Evolutionary conservation across 768 basidiomycete species (phyloP).

Genomic region (Phallus indusiatus): DNA sequence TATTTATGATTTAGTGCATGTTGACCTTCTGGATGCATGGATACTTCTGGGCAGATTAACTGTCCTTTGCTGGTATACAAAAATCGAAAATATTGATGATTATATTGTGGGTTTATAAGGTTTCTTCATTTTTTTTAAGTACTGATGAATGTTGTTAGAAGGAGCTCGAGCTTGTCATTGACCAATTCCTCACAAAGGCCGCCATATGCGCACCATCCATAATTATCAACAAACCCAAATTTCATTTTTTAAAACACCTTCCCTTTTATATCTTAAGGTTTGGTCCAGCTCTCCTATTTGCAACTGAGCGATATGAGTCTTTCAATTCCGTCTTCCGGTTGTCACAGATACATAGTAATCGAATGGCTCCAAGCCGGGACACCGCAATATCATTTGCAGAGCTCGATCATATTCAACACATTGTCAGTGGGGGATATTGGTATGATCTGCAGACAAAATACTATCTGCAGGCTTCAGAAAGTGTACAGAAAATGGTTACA

Average conservation of each 20-base stretch:
- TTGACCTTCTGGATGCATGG: slow-evolving; percentile 23
- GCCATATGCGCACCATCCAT: neutral
- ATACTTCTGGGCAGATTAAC: slow-evolving; percentile 23
- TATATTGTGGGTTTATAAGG: slow-evolving; percentile 30
- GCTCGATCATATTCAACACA: slow-evolving; percentile 20
- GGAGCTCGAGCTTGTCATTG: neutral
- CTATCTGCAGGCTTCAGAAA: neutral
- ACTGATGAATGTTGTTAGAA: neutral
- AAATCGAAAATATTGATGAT: slow-evolving; percentile 26
- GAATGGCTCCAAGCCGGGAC: slow-evolving; percentile 11
- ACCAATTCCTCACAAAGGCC: neutral
- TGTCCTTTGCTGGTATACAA: slow-evolving; percentile 31
- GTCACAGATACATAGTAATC: slow-evolving; percentile 11
- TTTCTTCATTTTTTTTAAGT: neutral
- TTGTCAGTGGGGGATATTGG: slow-evolving; percentile 24
- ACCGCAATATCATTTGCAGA: slow-evolving; percentile 11
- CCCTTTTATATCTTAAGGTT: neutral
- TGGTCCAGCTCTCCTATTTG: neutral
- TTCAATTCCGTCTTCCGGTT: neutral
- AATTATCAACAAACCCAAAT: slow-evolving; percentile 5
- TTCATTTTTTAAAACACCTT: neutral
- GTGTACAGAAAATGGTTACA: neutral
- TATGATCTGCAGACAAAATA: neutral
- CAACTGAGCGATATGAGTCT: neutral
- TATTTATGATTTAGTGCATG: slow-evolving; percentile 26